phyloP scores from a whole-genome alignment of 2,329 filamentous ascomycete species.

The Fusarium drepaniforme region DNA sequence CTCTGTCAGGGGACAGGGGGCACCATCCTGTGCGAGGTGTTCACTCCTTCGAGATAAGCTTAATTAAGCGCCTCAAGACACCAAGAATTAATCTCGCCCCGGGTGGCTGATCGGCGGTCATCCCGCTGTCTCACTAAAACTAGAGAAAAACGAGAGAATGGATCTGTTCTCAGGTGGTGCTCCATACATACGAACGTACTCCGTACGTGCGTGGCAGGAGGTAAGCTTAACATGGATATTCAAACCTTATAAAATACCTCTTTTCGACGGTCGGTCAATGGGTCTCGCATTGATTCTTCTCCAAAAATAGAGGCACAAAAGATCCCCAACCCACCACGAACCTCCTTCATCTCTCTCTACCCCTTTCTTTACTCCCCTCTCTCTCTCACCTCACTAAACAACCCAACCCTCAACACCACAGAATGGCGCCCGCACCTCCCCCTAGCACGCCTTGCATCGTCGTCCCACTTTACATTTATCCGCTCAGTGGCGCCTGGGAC shows the following conservation, averaged over 20 bases:
- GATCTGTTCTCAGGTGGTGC: background rate
- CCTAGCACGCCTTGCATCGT: slow-evolving; percentile 14
- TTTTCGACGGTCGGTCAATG: background rate
- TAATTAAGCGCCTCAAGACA: background rate
- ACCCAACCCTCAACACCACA: background rate
- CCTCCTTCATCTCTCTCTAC: background rate
- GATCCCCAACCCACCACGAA: background rate
- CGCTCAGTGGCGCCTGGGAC: slow-evolving; percentile 22
- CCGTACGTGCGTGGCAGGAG: background rate
- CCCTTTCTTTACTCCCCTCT: background rate
- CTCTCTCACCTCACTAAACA: background rate
- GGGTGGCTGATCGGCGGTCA: background rate
- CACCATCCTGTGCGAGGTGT: background rate
- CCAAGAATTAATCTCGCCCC: background rate
- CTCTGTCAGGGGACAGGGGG: background rate
- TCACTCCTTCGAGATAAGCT: slow-evolving; percentile 1
- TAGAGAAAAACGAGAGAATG: background rate
- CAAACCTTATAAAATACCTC: slow-evolving; percentile 2
- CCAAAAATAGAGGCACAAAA: background rate
- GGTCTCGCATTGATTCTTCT: background rate
- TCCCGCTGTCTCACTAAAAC: background rate
- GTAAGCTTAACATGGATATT: background rate
- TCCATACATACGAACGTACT: background rate
- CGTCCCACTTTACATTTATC: slow-evolving; percentile 32
- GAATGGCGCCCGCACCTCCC: background rate